Conservation (phyloP, 1,139 yeast genomes). For the Hemisphaericaspora lyxosophila region DNA sequence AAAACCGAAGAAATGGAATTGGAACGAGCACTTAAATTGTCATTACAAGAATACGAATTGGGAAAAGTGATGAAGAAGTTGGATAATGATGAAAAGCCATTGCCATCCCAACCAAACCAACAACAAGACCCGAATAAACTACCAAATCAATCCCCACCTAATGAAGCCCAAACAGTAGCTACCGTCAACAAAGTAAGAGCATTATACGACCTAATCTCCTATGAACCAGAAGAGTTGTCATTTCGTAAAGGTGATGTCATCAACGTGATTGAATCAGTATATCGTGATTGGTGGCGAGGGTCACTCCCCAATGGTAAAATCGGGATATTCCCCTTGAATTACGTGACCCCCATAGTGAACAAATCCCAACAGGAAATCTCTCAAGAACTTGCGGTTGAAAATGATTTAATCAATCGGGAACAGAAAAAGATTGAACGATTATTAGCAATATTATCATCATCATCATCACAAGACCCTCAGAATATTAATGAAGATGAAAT, state of each 20-base stretch:
- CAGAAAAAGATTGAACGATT: slow-evolving; percentile 62
- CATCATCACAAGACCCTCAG: slow-evolving; percentile 40
- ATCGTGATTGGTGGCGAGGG: slow-evolving; percentile 97
- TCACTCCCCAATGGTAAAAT: slow-evolving; percentile 67
- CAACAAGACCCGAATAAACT: slow-evolving; percentile 8
- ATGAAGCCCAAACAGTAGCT: slow-evolving; percentile 37
- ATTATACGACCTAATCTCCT: slow-evolving; percentile 72
- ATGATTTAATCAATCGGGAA: slow-evolving; percentile 27
- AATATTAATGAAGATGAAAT: slow-evolving; percentile 41
- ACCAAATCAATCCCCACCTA: slow-evolving; percentile 13
- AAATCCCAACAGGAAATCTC: slow-evolving; percentile 52
- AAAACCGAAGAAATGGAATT: slow-evolving; percentile 76
- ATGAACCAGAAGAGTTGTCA: slow-evolving; percentile 69
- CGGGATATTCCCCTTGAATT: slow-evolving; percentile 94
- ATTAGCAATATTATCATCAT: slow-evolving; percentile 55
- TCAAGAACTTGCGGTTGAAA: slow-evolving; percentile 32
- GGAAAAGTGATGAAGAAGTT: slow-evolving; percentile 33
- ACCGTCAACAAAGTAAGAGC: slow-evolving; percentile 76
- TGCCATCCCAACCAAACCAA: slow-evolving; percentile 21
- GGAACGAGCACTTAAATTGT: slow-evolving; percentile 72
- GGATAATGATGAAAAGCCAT: slow-evolving; percentile 30
- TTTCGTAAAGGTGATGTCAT: slow-evolving; percentile 76
- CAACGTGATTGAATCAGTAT: slow-evolving; percentile 82
- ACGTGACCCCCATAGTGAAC: slow-evolving; percentile 77
- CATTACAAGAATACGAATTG: slow-evolving; percentile 64